A percentile compares a stretch with the other conserved stretches of the same genome.
Conservation (phyloP, 2,329 filamentous ascomycete species). For the Colletotrichum tanaceti region DNA sequence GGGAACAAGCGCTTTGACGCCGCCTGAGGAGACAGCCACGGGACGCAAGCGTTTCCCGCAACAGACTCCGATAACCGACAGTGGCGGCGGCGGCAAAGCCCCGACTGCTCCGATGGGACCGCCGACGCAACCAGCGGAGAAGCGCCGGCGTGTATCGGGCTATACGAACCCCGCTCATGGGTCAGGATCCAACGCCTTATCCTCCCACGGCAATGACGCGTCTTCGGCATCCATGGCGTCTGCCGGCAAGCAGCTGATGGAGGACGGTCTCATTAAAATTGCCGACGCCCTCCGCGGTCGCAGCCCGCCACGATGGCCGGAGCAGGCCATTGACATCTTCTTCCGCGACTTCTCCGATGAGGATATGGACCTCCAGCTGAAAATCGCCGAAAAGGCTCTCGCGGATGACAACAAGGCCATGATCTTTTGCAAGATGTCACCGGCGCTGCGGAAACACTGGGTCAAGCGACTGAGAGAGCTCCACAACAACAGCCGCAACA, state of each 20-base stretch:
- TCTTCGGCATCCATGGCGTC: constrained; percentile 41
- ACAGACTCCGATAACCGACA: constrained; percentile 38
- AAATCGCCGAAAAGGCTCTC: constrained; percentile 68
- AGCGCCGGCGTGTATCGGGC: constrained; percentile 51
- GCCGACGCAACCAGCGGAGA: constrained; percentile 44
- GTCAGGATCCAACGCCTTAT: constrained; percentile 21
- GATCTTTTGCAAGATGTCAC: constrained; percentile 72
- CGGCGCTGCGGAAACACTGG: constrained; percentile 65
- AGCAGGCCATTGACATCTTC: constrained; percentile 69
- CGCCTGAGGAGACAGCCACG: constrained; percentile 63
- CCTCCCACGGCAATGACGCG: constrained; percentile 48
- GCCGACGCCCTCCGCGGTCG: constrained; percentile 56
- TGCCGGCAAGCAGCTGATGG: constrained; percentile 46
- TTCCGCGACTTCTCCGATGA: constrained; percentile 69
- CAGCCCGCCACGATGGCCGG: constrained; percentile 62
- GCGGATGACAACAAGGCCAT: constrained; percentile 71
- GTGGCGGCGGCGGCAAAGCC: constrained; percentile 28
- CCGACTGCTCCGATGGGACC: constrained; percentile 39
- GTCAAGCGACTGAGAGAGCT: constrained; percentile 63
- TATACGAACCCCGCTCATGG: constrained; percentile 41
- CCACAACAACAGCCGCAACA: constrained; percentile 48
- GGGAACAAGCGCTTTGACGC: constrained; percentile 62
- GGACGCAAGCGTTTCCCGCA: constrained; percentile 56
- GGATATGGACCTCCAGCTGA: constrained; percentile 68
- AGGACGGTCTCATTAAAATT: constrained; percentile 51